A percentile compares a stretch with the other conserved stretches of the same genome.
Conservation (phyloP, 805 yeast genomes). For the Metschnikowia cerradonensis region DNA sequence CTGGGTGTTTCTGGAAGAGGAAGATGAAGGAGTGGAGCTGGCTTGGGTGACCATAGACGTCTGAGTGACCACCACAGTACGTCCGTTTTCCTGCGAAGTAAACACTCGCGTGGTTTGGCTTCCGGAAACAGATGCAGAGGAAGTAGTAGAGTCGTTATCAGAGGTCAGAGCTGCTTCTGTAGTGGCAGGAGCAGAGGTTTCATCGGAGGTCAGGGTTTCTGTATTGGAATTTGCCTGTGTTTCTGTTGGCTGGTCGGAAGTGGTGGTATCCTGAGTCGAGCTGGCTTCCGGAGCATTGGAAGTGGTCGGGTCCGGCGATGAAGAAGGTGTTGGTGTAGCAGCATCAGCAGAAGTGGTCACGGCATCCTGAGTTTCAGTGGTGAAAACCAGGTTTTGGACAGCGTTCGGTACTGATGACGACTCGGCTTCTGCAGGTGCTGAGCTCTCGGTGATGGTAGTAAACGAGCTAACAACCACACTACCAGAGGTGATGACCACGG, state of each 20-base stretch:
- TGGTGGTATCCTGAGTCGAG: neutral
- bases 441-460: neutral
- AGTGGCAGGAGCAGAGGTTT: no score
- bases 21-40: conserved; percentile 23
- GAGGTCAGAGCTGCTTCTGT: no score
- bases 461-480: neutral
- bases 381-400: neutral
- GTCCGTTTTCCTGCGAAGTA: conserved; percentile 33
- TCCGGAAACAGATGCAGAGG: conserved; percentile 2
- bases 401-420: neutral
- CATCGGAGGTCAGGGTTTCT: neutral
- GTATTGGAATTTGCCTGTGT: no score
- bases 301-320: no score
- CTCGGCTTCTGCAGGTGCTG: neutral
- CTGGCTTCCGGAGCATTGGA: neutral
- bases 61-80: conserved; percentile 37
- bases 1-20: conserved; percentile 13
- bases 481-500: neutral
- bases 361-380: neutral
- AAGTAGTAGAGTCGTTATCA: neutral
- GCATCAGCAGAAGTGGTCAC: no score
- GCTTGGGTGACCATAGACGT: conserved; percentile 30
- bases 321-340: no score
- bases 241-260: no score
- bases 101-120: conserved; percentile 22